These are phyloP conservation scores for Brassica rapa DNA, from an alignment of 345 rosid species.

Conservation along the genomic window DNA sequence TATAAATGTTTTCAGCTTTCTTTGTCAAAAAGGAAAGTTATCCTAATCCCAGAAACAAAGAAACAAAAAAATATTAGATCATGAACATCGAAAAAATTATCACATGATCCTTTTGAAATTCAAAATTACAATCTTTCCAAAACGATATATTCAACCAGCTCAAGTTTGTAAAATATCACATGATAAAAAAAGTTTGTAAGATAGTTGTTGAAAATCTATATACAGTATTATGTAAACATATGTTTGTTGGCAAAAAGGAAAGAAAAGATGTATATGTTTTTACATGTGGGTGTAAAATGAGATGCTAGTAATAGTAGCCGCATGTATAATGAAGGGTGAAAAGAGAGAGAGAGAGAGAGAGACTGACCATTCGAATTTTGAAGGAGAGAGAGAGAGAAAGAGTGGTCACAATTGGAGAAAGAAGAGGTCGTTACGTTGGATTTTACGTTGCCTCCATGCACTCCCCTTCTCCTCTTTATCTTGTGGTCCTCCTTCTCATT, in stretches of 20 bases:
- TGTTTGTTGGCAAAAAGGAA: background rate
- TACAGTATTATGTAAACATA: background rate
- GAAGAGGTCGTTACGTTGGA: slow-evolving; percentile 39
- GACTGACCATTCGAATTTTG: slow-evolving; percentile 14
- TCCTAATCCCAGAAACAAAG: background rate
- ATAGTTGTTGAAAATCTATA: too few species aligned
- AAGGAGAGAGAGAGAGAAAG: slow-evolving; percentile 28
- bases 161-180: too few species aligned
- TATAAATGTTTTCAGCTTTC: too few species aligned
- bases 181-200: too few species aligned
- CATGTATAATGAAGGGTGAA: slow-evolving; percentile 14
- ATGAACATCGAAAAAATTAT: background rate
- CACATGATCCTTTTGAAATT: too few species aligned
- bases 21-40: too few species aligned
- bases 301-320: slow-evolving; percentile 31
- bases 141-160: too few species aligned
- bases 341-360: background rate
- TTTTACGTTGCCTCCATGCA: slow-evolving; percentile 45
- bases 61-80: background rate
- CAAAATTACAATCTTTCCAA: too few species aligned
- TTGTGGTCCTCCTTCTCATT: slow-evolving; percentile 40
- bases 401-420: slow-evolving; percentile 38
- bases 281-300: slow-evolving; percentile 23
- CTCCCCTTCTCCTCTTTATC: slow-evolving; percentile 29
- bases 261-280: background rate